phyloP scores from a whole-genome alignment of 768 basidiomycete genomes.

The Chiua virens region DNA sequence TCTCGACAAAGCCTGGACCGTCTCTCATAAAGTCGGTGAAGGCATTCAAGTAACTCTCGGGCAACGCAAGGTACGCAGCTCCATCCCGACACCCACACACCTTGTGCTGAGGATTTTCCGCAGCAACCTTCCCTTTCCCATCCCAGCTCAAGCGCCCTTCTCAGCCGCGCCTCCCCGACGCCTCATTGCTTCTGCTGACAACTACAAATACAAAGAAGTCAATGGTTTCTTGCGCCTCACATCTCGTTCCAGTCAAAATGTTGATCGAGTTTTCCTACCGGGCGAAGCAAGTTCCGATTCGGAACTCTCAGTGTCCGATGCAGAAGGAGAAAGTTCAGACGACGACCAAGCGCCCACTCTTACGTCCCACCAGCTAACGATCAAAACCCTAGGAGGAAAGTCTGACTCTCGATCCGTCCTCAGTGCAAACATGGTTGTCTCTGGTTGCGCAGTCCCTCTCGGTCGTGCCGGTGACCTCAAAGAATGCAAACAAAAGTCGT shows the following conservation, averaged over 20 bases:
- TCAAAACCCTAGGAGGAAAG: slow-evolving; percentile 58
- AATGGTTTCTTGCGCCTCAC: slow-evolving; percentile 66
- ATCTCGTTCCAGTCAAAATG: slow-evolving; percentile 34
- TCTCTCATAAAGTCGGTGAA: slow-evolving; percentile 53
- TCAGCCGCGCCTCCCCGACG: slow-evolving; percentile 51
- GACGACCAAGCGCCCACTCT: slow-evolving; percentile 35
- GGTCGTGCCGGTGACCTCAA: slow-evolving; percentile 59
- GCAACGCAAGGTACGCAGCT: slow-evolving; percentile 41
- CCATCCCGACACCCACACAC: background rate
- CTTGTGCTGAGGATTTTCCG: slow-evolving; percentile 4
- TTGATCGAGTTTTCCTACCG: slow-evolving; percentile 50
- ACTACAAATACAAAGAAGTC: slow-evolving; percentile 56
- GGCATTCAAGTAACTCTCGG: slow-evolving; percentile 58
- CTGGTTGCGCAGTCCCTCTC: slow-evolving; percentile 64
- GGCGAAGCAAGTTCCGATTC: slow-evolving; percentile 32
- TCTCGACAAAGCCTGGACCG: slow-evolving; percentile 49
- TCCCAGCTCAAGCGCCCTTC: slow-evolving; percentile 50
- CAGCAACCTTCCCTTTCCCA: slow-evolving; percentile 59
- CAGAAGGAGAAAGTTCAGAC: slow-evolving; percentile 36
- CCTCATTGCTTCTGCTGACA: slow-evolving; percentile 38
- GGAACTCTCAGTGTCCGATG: slow-evolving; percentile 33
- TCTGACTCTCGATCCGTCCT: slow-evolving; percentile 50
- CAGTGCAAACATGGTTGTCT: slow-evolving; percentile 58
- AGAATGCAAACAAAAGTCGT: slow-evolving; percentile 66
- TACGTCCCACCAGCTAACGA: slow-evolving; percentile 56